A percentile compares a stretch with the other conserved stretches of the same genome.
Evolutionary conservation across 179 eudicot genomes (phyloP).

Genomic region (Pouteria campechiana): DNA sequence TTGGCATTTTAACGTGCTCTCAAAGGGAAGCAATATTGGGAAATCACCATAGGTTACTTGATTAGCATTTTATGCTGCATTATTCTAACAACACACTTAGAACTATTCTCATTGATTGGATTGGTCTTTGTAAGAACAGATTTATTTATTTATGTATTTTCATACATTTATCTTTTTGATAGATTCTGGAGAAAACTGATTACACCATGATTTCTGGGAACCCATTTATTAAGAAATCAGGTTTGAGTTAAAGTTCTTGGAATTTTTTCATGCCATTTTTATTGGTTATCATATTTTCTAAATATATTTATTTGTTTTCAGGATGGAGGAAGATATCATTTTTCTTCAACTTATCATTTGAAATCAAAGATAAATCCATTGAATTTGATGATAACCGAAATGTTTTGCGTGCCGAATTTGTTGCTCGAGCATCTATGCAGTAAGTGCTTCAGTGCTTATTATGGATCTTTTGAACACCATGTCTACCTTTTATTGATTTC

Average conservation of each 20-base stretch:
- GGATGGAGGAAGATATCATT: conserved; percentile 98
- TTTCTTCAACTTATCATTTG: conserved; percentile 80
- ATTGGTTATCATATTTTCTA: conserved; percentile 1
- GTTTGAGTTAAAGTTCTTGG: conserved; percentile 13
- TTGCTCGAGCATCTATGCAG: conserved; percentile 87
- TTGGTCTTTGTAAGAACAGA: no score
- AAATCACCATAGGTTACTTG: no score
- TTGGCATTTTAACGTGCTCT: no score
- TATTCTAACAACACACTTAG: no score
- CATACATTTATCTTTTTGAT: conserved; percentile 10
- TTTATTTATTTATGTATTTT: no score
- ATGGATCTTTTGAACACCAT: no score
- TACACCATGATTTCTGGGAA: conserved; percentile 69
- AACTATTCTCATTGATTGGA: no score
- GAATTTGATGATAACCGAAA: conserved; percentile 78
- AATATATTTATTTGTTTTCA: conserved; percentile 12
- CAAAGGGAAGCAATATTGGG: no score
- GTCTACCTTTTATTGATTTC: conserved; percentile 1
- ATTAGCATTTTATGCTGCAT: no score
- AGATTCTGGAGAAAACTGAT: conserved; percentile 86
- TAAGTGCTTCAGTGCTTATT: conserved; percentile 22
- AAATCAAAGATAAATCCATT: conserved; percentile 81
- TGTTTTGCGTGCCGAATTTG: conserved; percentile 89
- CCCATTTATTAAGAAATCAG: conserved; percentile 81
- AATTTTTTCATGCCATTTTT: neutral